A percentile compares a stretch with the other conserved stretches of the same genome.
These are phyloP conservation scores for Hirsutella rhossiliensis DNA, from an alignment of 2,329 filamentous ascomycete species.

Conservation along the genomic window DNA sequence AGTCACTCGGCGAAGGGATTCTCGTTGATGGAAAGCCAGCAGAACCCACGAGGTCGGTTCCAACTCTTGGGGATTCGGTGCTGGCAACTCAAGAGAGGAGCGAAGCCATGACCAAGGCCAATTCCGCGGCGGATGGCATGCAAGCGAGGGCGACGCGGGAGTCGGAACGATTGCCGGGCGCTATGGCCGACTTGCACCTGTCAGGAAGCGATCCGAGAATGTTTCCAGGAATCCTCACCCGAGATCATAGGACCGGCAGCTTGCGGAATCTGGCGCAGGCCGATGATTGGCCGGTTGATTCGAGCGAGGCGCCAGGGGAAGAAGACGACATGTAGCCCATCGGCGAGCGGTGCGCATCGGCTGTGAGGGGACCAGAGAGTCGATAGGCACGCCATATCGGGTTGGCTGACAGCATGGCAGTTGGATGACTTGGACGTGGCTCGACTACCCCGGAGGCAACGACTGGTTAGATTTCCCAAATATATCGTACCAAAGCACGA, in stretches of 20 bases:
- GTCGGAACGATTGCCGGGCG: constrained; percentile 23
- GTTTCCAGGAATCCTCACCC: constrained; percentile 57
- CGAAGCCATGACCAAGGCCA: not conserved
- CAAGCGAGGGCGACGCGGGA: constrained; percentile 13
- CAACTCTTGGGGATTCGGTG: not conserved
- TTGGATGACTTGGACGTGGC: not conserved
- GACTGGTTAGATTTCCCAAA: too few species aligned
- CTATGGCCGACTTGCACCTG: constrained; percentile 31
- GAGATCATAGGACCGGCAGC: constrained; percentile 32
- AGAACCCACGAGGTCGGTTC: not conserved
- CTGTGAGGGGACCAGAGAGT: not conserved
- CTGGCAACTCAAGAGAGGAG: not conserved
- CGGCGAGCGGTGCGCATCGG: not conserved
- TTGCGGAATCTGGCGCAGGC: constrained; percentile 16
- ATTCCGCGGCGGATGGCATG: not conserved
- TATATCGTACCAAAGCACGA: too few species aligned
- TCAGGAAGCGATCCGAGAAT: constrained; percentile 54
- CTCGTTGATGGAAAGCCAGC: not conserved
- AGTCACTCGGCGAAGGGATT: constrained; percentile 8
- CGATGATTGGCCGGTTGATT: constrained; percentile 11
- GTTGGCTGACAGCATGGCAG: too few species aligned
- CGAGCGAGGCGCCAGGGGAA: constrained; percentile 6
- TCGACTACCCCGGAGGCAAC: not conserved
- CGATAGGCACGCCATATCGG: too few species aligned
- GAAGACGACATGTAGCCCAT: constrained; percentile 4